These are phyloP conservation scores for Claviceps monticola DNA, from an alignment of 2,329 filamentous ascomycete genomes.

Conservation along the genomic window DNA sequence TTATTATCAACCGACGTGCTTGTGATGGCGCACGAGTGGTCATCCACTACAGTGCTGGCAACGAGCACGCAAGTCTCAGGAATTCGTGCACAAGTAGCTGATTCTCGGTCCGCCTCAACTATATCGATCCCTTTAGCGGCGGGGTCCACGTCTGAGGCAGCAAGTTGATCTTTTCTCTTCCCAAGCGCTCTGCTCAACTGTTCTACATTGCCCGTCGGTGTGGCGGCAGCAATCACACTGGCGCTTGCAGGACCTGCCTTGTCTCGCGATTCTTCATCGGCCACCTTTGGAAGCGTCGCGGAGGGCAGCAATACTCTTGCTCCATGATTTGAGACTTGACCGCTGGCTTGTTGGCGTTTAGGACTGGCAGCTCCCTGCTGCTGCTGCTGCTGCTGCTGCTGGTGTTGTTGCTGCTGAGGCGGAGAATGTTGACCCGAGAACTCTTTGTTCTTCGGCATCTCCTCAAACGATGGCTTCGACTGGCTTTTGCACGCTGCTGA, in stretches of 20 bases:
- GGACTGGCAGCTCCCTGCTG: conserved; percentile 1
- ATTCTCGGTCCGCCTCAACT: not conserved
- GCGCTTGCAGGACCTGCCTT: not conserved
- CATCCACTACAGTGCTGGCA: not conserved
- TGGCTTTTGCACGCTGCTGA: conserved; percentile 8
- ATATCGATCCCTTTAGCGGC: not conserved
- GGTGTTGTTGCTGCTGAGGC: not conserved
- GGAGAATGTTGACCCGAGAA: not conserved
- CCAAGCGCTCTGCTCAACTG: not conserved
- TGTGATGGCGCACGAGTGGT: conserved; percentile 6
- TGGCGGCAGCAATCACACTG: not conserved
- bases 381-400: not conserved
- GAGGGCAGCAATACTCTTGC: conserved; percentile 12
- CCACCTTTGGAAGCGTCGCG: not conserved
- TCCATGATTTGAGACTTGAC: conserved; percentile 3
- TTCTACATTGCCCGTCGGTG: not conserved
- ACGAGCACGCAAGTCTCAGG: not conserved
- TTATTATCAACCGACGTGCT: conserved; percentile 16
- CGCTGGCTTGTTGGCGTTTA: conserved; percentile 5
- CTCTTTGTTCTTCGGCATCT: conserved; percentile 9
- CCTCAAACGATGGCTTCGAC: conserved; percentile 18
- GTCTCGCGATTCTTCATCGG: not conserved
- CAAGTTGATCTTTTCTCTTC: not conserved
- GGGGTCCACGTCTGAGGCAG: not conserved
- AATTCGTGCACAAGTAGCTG: not conserved